Conservation (phyloP, 2,329 filamentous ascomycete species). For the Neonectria faginata region DNA sequence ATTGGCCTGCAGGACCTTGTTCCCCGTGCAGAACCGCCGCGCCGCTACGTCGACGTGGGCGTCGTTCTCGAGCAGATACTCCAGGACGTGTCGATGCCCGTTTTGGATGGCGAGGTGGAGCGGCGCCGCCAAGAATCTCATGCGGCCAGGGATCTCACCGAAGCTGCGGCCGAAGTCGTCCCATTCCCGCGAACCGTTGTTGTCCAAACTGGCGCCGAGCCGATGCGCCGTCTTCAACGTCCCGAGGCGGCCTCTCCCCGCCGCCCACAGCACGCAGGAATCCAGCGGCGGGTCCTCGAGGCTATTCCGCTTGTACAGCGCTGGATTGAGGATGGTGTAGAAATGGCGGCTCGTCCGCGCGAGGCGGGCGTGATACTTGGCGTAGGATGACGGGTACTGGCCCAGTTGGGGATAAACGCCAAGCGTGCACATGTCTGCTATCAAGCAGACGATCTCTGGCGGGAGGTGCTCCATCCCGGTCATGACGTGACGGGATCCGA, state of each 20-base stretch:
- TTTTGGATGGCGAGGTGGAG: conserved; percentile 29
- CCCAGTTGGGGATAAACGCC: conserved; percentile 1
- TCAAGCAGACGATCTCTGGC: conserved; percentile 12
- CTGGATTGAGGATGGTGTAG: conserved; percentile 24
- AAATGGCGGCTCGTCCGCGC: conserved; percentile 22
- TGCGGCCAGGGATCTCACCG: neutral
- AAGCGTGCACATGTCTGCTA: conserved; percentile 16
- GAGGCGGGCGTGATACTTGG: conserved; percentile 14
- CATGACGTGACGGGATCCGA: conserved; percentile 8
- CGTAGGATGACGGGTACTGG: conserved; percentile 15
- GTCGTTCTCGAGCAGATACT: conserved; percentile 26
- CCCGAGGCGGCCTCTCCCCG: conserved; percentile 18
- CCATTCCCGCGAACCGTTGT: conserved; percentile 8
- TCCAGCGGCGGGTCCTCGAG: neutral
- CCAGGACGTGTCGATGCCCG: conserved; percentile 23
- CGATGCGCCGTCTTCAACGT: conserved; percentile 22
- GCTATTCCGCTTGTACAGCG: conserved; percentile 15
- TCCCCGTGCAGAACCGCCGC: conserved; percentile 13
- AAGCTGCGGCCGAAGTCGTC: conserved; percentile 1
- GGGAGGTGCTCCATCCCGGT: conserved; percentile 11
- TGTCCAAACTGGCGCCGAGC: conserved; percentile 19
- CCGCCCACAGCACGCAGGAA: conserved; percentile 24
- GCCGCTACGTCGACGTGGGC: conserved; percentile 22
- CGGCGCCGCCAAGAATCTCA: conserved; percentile 9
- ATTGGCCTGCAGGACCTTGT: neutral